These are phyloP conservation scores for Cadophora sp. DNA, from an alignment of 2,329 filamentous ascomycete genomes.

Conservation along the genomic window DNA sequence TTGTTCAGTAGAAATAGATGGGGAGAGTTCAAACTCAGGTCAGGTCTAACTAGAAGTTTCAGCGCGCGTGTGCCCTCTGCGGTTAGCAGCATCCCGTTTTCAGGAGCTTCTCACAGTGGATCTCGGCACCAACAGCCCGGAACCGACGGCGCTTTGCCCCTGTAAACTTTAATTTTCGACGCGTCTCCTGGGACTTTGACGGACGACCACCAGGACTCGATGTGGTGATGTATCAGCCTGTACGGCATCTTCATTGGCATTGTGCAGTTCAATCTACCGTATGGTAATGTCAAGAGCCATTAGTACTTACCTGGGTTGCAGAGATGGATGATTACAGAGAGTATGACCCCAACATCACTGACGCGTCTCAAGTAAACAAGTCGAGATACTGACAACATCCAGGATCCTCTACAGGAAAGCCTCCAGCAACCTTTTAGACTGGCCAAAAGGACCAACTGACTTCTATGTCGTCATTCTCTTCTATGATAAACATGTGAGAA, in stretches of 20 bases:
- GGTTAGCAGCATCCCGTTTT: not conserved
- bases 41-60: not conserved
- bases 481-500: conserved; percentile 14
- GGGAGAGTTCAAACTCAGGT: not conserved
- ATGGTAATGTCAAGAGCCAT: not conserved
- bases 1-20: not conserved
- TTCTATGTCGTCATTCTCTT: conserved; percentile 29
- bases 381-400: not conserved
- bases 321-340: conserved; percentile 17
- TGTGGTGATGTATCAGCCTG: not conserved
- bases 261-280: not conserved
- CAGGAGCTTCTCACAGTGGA: not conserved
- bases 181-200: not conserved
- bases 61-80: not conserved
- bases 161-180: conserved; percentile 3
- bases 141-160: not conserved
- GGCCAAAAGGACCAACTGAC: conserved; percentile 21
- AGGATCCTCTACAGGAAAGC: conserved; percentile 28
- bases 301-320: not conserved
- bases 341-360: not conserved
- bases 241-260: not conserved
- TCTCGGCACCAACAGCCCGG: not conserved
- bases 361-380: not conserved
- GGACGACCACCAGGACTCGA: too few species aligned
- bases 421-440: conserved; percentile 19